Conservation (phyloP, 345 rosid species). For the Noccaea bulbosa region DNA sequence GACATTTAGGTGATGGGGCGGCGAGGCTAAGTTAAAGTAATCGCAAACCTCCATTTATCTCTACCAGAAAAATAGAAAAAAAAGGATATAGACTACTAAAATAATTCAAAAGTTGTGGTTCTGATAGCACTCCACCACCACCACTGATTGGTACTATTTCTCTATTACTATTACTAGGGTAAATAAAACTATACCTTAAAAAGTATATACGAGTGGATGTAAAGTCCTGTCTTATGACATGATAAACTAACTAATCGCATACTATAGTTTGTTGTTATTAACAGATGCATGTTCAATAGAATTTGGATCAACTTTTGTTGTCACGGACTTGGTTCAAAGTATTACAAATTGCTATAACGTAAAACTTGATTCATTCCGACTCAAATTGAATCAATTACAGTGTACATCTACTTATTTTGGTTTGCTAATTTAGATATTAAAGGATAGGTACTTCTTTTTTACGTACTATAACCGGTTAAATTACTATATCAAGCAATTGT, state of each 20-base stretch:
- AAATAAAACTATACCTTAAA: conserved; percentile 26
- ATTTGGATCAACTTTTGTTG: conserved; percentile 21
- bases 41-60: conserved; percentile 28
- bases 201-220: conserved; percentile 36
- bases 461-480: neutral
- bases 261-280: neutral
- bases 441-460: conserved; percentile 6
- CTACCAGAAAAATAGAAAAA: conserved; percentile 22
- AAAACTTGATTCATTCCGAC: neutral
- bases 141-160: conserved; percentile 31
- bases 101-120: conserved; percentile 39
- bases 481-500: conserved; percentile 5
- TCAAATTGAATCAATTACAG: neutral
- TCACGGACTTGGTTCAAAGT: conserved; percentile 24
- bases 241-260: conserved; percentile 15
- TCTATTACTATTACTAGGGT: neutral
- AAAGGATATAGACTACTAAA: no score
- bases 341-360: neutral
- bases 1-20: conserved; percentile 52
- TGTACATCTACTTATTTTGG: neutral
- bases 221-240: conserved; percentile 30
- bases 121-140: conserved; percentile 29
- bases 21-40: conserved; percentile 44
- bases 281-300: conserved; percentile 20
- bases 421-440: neutral